Evolutionary conservation across 1,139 yeast species (phyloP).

Genomic region (Nakaseomyces uthaithaninus): DNA sequence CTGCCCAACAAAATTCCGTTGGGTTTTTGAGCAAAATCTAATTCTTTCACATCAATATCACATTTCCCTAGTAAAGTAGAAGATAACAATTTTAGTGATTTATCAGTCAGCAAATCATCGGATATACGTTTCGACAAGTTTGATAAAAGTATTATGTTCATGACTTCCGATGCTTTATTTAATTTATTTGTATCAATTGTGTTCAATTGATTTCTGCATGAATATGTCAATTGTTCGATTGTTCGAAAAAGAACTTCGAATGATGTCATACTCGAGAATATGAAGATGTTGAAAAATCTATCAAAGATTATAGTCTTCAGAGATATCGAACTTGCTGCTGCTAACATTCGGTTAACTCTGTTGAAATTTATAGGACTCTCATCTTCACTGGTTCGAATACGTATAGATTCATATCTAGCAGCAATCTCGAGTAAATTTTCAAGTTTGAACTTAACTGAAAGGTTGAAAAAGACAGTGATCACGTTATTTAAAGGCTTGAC

Average conservation of each 20-base stretch:
- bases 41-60: not conserved
- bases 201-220: not conserved
- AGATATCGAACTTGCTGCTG: not conserved
- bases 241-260: not conserved
- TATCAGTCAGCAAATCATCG: not conserved
- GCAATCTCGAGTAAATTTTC: constrained; percentile 13
- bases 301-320: not conserved
- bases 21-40: not conserved
- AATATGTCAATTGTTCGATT: not conserved
- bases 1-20: not conserved
- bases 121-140: not conserved
- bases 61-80: not conserved
- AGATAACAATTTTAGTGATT: not conserved
- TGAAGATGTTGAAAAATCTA: not conserved
- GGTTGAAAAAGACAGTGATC: constrained; percentile 30
- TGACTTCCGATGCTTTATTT: not conserved
- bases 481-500: constrained; percentile 29
- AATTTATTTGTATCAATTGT: not conserved
- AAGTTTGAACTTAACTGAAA: constrained; percentile 17
- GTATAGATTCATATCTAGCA: constrained; percentile 3
- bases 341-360: not conserved
- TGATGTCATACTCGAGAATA: not conserved
- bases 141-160: not conserved
- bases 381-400: not conserved
- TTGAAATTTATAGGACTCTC: not conserved